These are phyloP conservation scores for Solanum tarapatanum DNA, from an alignment of 257 asterid genomes.

Conservation along the genomic window DNA sequence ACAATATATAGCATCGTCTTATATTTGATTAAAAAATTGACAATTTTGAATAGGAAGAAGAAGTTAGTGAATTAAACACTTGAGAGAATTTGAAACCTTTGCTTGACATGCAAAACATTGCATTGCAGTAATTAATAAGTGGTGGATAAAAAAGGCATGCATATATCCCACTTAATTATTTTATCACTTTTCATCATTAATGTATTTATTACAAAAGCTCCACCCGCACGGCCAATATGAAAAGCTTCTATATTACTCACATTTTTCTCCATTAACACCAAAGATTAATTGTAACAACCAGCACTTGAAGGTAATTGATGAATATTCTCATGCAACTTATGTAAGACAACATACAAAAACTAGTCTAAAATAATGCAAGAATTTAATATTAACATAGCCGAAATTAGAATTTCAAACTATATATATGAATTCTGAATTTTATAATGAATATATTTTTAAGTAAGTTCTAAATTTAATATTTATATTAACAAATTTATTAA, in stretches of 20 bases:
- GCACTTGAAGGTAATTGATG: slow-evolving; percentile 2
- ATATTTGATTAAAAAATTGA: neutral
- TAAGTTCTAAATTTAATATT: no score
- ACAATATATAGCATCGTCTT: neutral
- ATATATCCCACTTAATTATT: neutral
- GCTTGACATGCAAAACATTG: slow-evolving; percentile 6
- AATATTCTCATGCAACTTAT: neutral
- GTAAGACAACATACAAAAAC: neutral
- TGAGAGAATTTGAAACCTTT: neutral
- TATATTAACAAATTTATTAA: no score
- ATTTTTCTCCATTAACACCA: neutral
- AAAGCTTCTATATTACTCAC: neutral
- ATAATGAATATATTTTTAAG: no score
- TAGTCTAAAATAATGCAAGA: neutral
- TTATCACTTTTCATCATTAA: slow-evolving; percentile 2
- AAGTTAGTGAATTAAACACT: neutral
- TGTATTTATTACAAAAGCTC: slow-evolving; percentile 1
- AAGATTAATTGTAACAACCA: neutral
- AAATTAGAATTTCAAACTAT: no score
- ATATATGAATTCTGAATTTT: no score
- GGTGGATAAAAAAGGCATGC: neutral
- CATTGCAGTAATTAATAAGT: slow-evolving; percentile 1
- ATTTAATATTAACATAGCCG: neutral
- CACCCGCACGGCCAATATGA: slow-evolving; percentile 4
- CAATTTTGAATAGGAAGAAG: neutral